Evolutionary conservation across 345 rosid species (phyloP), one percentile per base, ranked within the genome.

Genomic region (Euphorbia lathyris): DNA sequence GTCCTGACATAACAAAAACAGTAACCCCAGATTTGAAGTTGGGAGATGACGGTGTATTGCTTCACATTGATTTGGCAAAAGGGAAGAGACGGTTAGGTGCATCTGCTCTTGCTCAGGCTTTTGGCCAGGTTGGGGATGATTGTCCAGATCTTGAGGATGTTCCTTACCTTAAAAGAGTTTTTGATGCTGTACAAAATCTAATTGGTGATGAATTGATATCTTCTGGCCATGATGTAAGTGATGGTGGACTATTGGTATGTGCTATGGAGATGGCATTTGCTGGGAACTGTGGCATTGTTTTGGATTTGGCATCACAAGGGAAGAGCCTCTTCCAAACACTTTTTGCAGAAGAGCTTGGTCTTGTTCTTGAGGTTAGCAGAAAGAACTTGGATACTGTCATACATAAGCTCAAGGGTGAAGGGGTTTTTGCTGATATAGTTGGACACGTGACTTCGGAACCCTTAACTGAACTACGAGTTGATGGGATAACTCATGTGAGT

Each of bases 201-300:
- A 72, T 93, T 40, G 78, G 70, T 10, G 80, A 82, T n/a, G 81
- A 82, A 42, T 76, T 91, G 70, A 81, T 89, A 69, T 91, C 91
- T 42, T 90, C 98, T 2, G 98, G 97, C 63, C 98, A 93, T 50
- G 98, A 93, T 77, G 86, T 93, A 50, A 91, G 98, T 57, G 98
- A 93, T 77, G 98, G 98, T 57, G 98, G 97, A 67, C 77, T 89
- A n/a, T 57, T 91, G 56, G 86, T 88, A 27, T 80, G 89, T 17
- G 87, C 84, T 63, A 62, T 93, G 65, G 98, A 93, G 80, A 93
- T 93, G 98, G 90, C 98, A 51, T 91, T 89, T 83, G 96, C 94
- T 70, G 98, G 98, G 71, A 88, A 93, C 72, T 82, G 70, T 78
- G 97, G 98, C 48, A 75, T 93, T 55, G 63, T 23, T 53, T 72